Conservation (phyloP, 2,329 filamentous ascomycete species). For the Coniochaeta hoffmannii region DNA sequence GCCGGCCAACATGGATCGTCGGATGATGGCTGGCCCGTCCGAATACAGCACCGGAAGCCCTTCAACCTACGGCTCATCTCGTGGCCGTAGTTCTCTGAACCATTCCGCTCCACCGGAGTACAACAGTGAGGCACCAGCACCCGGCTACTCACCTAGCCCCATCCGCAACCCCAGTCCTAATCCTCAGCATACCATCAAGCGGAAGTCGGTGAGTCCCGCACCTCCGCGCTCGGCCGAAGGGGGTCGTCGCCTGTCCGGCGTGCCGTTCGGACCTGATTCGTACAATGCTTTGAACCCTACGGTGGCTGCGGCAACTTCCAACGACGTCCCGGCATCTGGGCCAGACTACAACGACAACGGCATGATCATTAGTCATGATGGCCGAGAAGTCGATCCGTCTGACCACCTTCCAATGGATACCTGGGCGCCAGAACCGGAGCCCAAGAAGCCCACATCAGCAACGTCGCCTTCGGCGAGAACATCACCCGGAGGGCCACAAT, state of each 20-base stretch:
- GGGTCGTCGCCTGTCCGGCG: slow-evolving; percentile 46
- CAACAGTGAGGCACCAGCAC: slow-evolving; percentile 16
- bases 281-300: slow-evolving; percentile 66
- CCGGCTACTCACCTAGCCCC: slow-evolving; percentile 33
- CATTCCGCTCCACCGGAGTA: slow-evolving; percentile 21
- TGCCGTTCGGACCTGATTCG: slow-evolving; percentile 69
- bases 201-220: slow-evolving; percentile 69
- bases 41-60: slow-evolving; percentile 15
- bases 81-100: slow-evolving; percentile 33
- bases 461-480: slow-evolving; percentile 29
- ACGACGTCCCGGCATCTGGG: slow-evolving; percentile 19
- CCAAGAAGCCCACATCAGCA: slow-evolving; percentile 37
- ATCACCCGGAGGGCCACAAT: slow-evolving; percentile 44
- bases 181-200: slow-evolving; percentile 47
- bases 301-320: slow-evolving; percentile 28
- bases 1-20: slow-evolving; percentile 30
- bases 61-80: slow-evolving; percentile 27
- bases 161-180: slow-evolving; percentile 26
- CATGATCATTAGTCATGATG: slow-evolving; percentile 70
- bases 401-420: slow-evolving; percentile 72
- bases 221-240: slow-evolving; percentile 38
- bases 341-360: slow-evolving; percentile 45
- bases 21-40: slow-evolving; percentile 22
- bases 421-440: slow-evolving; percentile 71
- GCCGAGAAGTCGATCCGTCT: slow-evolving; percentile 70